Percentiles rank a stretch among this genome's conserved stretches.
Evolutionary conservation across 306 rosid species (phyloP).

Genomic region (Canavalia ensiformis): DNA sequence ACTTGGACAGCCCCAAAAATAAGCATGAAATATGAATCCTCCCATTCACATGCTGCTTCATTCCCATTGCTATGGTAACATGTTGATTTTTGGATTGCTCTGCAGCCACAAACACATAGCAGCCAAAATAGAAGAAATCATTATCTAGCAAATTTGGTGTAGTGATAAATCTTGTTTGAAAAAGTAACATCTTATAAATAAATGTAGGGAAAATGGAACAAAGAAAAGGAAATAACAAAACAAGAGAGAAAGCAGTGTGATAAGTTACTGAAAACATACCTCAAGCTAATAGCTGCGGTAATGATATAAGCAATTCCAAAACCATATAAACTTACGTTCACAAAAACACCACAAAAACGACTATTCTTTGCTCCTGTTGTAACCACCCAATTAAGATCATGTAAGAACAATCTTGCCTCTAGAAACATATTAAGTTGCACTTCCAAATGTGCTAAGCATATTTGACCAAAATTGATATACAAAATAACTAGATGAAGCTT

Average conservation of each 20-base stretch:
- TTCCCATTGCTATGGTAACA: constrained; percentile 54
- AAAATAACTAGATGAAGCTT: constrained; percentile 7
- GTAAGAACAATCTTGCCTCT: not conserved
- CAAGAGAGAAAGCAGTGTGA: constrained; percentile 14
- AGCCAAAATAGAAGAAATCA: not conserved
- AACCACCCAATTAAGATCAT: constrained; percentile 42
- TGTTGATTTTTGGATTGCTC: constrained; percentile 60
- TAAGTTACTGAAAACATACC: constrained; percentile 48
- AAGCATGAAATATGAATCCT: constrained; percentile 59
- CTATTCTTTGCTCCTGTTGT: constrained; percentile 52
- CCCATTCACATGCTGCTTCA: constrained; percentile 49
- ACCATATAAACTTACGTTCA: constrained; percentile 60
- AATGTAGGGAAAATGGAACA: constrained; percentile 8
- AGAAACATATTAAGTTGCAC: constrained; percentile 26
- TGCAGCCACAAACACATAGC: constrained; percentile 46
- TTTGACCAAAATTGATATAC: constrained; percentile 9
- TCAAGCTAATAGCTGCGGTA: constrained; percentile 64
- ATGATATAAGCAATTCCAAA: constrained; percentile 66
- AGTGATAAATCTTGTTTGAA: constrained; percentile 33
- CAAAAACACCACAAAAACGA: constrained; percentile 52
- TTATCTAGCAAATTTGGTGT: constrained; percentile 3
- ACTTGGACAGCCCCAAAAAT: constrained; percentile 68
- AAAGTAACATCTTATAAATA: constrained; percentile 4
- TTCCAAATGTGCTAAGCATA: constrained; percentile 10
- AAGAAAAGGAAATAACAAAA: constrained; percentile 25